These are phyloP conservation scores for Septoria petroselini DNA, from an alignment of 2,329 filamentous ascomycete species.

Conservation along the genomic window DNA sequence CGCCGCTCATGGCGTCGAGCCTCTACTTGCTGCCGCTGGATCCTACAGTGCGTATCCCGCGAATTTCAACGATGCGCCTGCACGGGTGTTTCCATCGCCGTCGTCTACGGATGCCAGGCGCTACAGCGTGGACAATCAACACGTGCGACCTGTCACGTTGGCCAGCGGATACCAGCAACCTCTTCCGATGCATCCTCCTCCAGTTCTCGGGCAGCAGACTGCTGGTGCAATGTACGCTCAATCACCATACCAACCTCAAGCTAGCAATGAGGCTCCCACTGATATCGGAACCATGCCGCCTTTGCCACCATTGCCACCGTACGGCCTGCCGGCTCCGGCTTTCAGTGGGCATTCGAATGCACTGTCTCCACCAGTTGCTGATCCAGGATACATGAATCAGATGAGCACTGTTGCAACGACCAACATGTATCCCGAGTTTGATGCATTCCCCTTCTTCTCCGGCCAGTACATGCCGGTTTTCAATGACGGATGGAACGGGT, in stretches of 20 bases:
- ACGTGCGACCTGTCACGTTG: conserved; percentile 18
- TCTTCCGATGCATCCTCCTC: conserved; percentile 33
- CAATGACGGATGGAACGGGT: conserved; percentile 74
- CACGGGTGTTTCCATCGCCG: conserved; percentile 14
- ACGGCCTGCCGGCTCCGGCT: conserved; percentile 24
- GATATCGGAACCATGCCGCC: conserved; percentile 21
- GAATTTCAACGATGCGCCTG: conserved; percentile 14
- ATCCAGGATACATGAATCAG: conserved; percentile 23
- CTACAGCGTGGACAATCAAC: conserved; percentile 28
- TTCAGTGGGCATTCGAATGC: conserved; percentile 18
- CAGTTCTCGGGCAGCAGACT: conserved; percentile 25
- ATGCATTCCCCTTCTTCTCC: conserved; percentile 47
- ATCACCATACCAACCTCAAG: conserved; percentile 25
- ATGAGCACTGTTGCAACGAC: conserved; percentile 26
- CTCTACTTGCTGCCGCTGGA: conserved; percentile 11
- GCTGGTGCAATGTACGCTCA: conserved; percentile 24
- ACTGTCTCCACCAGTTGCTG: conserved; percentile 29
- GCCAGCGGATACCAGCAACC: conserved; percentile 19
- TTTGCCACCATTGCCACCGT: conserved; percentile 29
- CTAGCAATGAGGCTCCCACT: background rate
- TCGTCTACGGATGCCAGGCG: conserved; percentile 22
- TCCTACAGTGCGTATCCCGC: conserved; percentile 19
- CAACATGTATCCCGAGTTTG: conserved; percentile 29
- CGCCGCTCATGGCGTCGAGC: conserved; percentile 4
- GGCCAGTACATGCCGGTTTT: conserved; percentile 74